Evolutionary conservation across 2,329 filamentous ascomycete genomes (phyloP).

Genomic region (Exophiala bonariae): DNA sequence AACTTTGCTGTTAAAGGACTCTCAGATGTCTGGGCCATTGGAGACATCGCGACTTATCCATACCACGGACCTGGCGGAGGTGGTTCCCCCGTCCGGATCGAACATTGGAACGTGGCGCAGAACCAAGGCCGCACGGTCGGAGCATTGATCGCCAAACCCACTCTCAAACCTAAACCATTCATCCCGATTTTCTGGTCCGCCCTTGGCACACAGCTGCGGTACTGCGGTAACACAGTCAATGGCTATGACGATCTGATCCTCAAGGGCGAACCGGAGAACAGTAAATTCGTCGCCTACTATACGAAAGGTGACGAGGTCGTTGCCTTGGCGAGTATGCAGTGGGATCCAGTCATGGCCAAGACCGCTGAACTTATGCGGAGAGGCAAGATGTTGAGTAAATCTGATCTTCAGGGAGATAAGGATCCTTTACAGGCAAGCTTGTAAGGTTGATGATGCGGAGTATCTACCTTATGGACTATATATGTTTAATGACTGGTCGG

Average conservation of each 20-base stretch:
- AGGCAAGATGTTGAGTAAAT: conserved; percentile 80
- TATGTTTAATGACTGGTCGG: too few relatives aligned
- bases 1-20: conserved; percentile 74
- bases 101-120: conserved; percentile 97
- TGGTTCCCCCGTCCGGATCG: conserved; percentile 75
- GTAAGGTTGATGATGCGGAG: conserved; percentile 6
- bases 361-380: conserved; percentile 80
- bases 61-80: conserved; percentile 86
- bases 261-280: conserved; percentile 72
- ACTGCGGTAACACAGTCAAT: conserved; percentile 81
- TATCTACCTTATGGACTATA: not conserved
- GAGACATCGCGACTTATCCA: conserved; percentile 92
- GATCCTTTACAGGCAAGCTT: conserved; percentile 41
- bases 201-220: conserved; percentile 81
- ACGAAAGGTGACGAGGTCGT: conserved; percentile 82
- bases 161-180: conserved; percentile 65
- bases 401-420: conserved; percentile 61
- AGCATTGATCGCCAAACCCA: conserved; percentile 69
- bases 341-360: conserved; percentile 83
- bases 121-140: conserved; percentile 84
- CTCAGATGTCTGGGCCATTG: conserved; percentile 85
- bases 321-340: conserved; percentile 86
- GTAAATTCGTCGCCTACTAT: conserved; percentile 88
- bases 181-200: conserved; percentile 98
- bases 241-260: conserved; percentile 87